Conservation (phyloP, 73 alveolate genomes). For the Paramecium primaurelia region DNA sequence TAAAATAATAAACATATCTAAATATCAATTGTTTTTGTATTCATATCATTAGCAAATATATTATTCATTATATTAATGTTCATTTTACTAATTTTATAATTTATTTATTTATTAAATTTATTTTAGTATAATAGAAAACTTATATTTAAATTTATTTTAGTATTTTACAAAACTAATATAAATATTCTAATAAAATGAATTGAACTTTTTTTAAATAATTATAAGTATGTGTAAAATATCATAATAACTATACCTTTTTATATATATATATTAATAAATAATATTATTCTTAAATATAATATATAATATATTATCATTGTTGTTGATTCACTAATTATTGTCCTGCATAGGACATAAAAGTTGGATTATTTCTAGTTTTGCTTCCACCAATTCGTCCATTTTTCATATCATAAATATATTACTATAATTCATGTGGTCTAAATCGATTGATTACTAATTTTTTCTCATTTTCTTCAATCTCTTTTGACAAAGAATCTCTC, state of each 20-base stretch:
- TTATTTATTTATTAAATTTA: too few relatives aligned
- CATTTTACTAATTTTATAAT: not conserved
- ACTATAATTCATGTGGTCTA: not conserved
- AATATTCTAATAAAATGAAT: too few relatives aligned
- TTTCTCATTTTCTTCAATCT: not conserved
- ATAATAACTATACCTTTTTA: too few relatives aligned
- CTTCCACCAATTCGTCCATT: constrained; percentile 13
- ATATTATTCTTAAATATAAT: not conserved
- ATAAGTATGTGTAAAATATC: too few relatives aligned
- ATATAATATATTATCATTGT: not conserved
- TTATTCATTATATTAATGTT: not conserved
- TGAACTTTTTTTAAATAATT: too few relatives aligned
- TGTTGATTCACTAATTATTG: not conserved
- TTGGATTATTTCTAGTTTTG: constrained; percentile 25
- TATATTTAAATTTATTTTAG: too few relatives aligned
- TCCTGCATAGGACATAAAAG: constrained; percentile 45
- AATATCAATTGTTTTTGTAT: not conserved
- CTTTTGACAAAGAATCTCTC: not conserved
- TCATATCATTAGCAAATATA: not conserved
- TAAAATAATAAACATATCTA: not conserved
- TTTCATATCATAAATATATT: constrained; percentile 8
- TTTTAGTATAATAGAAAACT: not conserved
- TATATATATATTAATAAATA: too few relatives aligned
- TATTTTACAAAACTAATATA: not conserved
- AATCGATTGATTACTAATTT: not conserved